Evolutionary conservation across 352 stramenopile species (phyloP), one percentile per base, ranked within the genome.

Genomic region (Blastocystis sp.): DNA sequence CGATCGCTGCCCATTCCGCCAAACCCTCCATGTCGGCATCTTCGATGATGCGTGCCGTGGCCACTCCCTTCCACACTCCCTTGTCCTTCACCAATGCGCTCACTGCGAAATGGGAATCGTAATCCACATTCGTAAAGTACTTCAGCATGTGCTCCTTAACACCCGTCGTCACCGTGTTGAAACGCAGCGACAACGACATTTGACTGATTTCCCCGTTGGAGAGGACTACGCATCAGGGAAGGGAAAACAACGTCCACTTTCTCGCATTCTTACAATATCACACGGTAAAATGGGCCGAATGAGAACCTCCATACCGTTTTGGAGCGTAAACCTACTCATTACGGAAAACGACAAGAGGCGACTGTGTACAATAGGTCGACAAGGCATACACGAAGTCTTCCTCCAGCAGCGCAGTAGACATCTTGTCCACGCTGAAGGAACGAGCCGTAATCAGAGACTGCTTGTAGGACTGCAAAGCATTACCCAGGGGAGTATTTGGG

Each of bases 1-100:
- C 78, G 56, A 88, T 88, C 40, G 78, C 78, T 45, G 78, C 78
- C 78, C 78, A 88, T 10, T 88, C 78, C 17, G 78, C 78, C 11
- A 67, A 19, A n/a, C 19, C 41, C 3, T 48, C 21, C 19, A 3
- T 62, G 5, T 79, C 67, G 14, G 10, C 48, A 21, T 88, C 78
- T 19, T 88, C 40, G 23, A 88, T 88, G 56, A 88, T 62, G 10
- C 78, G 78, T 3, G 67, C 78, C 43, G 67, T 88, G 17, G 64
- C 64, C 11, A 88, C 67, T 65, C 78, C 78, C 43, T 88, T 88
- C 78, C 78, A 88, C 38, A 2, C 14, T 34, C 11, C 23, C 9
- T 56, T 41, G n/a, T 79, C 67, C 28, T 88, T 77, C 23, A 79
- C 62, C 19, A 88, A 45, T n/a, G 78, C 78, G 0, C 41, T 38